phyloP scores from a whole-genome alignment of 73 alveolate species.

The Paramecium sonneborni region DNA sequence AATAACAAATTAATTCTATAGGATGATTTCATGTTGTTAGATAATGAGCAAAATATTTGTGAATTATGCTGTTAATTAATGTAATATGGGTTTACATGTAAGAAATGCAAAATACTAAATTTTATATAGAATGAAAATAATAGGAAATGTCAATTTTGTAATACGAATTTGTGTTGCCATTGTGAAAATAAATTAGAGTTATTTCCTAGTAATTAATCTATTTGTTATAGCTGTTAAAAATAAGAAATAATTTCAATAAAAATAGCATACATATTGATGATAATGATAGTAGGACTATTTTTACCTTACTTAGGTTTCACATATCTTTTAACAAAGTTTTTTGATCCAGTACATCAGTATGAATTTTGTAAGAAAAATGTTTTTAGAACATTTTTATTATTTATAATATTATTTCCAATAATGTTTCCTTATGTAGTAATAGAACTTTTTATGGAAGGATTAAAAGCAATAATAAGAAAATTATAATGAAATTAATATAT shows the following conservation, averaged over 20 bases:
- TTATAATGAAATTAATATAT: not conserved
- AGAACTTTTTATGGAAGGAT: not conserved
- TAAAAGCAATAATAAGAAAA: not conserved
- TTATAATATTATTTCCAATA: not conserved
- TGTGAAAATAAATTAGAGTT: not conserved
- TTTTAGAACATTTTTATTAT: not conserved
- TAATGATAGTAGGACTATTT: not conserved
- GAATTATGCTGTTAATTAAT: not conserved
- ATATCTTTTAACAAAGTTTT: not conserved
- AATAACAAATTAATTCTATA: not conserved
- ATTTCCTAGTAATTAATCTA: not conserved
- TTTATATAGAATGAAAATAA: not conserved
- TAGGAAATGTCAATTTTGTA: not conserved
- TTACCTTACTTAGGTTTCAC: not conserved
- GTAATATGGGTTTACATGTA: not conserved
- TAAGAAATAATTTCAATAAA: not conserved
- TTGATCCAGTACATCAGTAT: not conserved
- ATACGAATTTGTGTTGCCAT: not conserved
- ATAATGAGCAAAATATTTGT: not conserved
- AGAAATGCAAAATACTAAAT: not conserved
- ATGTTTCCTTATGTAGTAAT: not conserved
- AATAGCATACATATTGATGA: not conserved
- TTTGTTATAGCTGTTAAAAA: not conserved
- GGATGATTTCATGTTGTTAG: not conserved
- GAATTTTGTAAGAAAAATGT: not conserved